Conservation (phyloP, 176 grass and related monocot species). For the Dactylis glomerata region DNA sequence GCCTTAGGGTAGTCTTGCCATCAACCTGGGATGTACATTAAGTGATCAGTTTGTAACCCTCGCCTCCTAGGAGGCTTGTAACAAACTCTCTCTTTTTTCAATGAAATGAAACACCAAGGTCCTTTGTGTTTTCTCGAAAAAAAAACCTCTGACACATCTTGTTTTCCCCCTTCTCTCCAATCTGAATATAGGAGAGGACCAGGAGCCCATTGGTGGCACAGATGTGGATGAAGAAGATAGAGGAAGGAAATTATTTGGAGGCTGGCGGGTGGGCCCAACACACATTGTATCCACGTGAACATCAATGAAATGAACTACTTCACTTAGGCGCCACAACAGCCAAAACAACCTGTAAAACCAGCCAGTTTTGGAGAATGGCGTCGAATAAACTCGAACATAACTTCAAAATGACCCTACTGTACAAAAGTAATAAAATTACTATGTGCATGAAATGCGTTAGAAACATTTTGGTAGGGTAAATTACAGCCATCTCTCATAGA, state of each 20-base stretch:
- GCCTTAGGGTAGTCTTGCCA: too few relatives aligned
- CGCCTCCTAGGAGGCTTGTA: too few relatives aligned
- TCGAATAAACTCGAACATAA: not conserved
- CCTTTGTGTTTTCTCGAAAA: too few relatives aligned
- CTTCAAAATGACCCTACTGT: not conserved
- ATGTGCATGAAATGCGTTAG: not conserved
- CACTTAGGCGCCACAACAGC: not conserved
- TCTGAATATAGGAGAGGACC: not conserved
- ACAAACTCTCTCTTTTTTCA: too few relatives aligned
- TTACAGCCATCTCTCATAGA: not conserved
- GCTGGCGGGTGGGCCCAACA: not conserved
- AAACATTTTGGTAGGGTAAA: conserved; percentile 1
- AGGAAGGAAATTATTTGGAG: not conserved
- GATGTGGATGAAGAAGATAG: not conserved
- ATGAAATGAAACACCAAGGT: too few relatives aligned
- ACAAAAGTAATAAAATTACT: not conserved
- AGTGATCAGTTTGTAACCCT: too few relatives aligned
- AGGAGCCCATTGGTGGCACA: not conserved
- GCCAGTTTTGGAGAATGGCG: not conserved
- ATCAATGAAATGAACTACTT: not conserved
- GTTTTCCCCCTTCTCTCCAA: not conserved
- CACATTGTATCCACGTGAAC: not conserved
- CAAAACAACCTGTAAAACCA: not conserved
- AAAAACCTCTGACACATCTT: conserved; percentile 10
- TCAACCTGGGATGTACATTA: too few relatives aligned